These are phyloP conservation scores for Fusarium sp. DNA, from an alignment of 2,329 filamentous ascomycete genomes.

Conservation along the genomic window DNA sequence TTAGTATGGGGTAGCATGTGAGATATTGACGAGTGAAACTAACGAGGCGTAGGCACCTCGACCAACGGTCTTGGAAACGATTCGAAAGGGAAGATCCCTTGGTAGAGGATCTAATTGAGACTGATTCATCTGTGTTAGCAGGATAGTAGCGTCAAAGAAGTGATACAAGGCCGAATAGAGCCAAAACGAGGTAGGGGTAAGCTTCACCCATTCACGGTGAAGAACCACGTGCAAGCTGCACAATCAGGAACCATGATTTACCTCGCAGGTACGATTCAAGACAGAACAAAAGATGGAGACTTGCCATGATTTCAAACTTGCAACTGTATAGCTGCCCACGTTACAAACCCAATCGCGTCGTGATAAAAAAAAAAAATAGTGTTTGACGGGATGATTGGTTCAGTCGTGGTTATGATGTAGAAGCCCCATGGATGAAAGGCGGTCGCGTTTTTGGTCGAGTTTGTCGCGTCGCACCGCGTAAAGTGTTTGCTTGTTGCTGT, in stretches of 20 bases:
- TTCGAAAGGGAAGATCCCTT: conserved; percentile 85
- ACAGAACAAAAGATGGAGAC: conserved; percentile 7
- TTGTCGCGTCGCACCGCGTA: conserved; percentile 49
- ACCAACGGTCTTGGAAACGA: conserved; percentile 96
- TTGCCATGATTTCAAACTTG: conserved; percentile 31
- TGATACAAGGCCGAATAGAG: not conserved
- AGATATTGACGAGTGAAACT: conserved; percentile 40
- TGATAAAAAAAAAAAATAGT: not conserved
- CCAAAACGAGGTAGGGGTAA: not conserved
- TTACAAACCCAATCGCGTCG: conserved; percentile 18
- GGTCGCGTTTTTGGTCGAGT: conserved; percentile 23
- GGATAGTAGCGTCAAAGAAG: not conserved
- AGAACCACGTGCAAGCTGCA: not conserved
- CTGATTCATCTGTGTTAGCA: conserved; percentile 63
- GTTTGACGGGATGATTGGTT: conserved; percentile 27
- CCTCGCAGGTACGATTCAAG: not conserved
- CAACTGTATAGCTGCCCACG: conserved; percentile 7
- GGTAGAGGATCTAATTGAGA: conserved; percentile 92
- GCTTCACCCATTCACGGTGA: conserved; percentile 13
- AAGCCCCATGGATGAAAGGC: conserved; percentile 10
- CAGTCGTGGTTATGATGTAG: conserved; percentile 18
- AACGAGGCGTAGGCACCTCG: conserved; percentile 98
- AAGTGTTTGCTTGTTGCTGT: conserved; percentile 45
- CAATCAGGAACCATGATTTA: not conserved
- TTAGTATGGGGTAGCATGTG: conserved; percentile 9